Base-by-base conservation (phyloP, 2,329 filamentous ascomycete genomes). In the Microsporum canis region DNA sequence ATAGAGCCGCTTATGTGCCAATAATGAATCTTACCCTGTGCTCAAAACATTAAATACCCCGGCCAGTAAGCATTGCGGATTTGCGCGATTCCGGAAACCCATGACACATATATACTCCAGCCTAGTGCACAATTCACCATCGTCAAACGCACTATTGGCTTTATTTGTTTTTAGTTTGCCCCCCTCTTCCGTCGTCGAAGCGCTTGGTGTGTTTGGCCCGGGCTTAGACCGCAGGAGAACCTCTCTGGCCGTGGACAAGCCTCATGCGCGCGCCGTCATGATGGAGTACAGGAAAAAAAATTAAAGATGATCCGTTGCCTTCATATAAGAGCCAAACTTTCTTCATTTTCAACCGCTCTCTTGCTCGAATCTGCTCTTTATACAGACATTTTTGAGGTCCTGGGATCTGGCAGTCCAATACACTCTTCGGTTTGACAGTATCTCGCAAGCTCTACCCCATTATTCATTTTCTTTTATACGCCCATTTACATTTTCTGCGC, bases 21-120 rank as follows among this genome's bases (percentile, higher is more conserved):
- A 57, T 41, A 41, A 39, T 29, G 34, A 23, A 34, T 27, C 38
- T 41, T 14, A 57, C 38, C 17, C 55, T 39, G 17, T 43, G 23
- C 38, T 39, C 55, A 39, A 29, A 34, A 43, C 39, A 14, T 29
- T 17, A 17, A 29, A 57, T 57, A 53, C 49, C 38, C 38, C 53
- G 31, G 38, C 55, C 55, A 57, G 34, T 57, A 34, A 57, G 55
- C 34, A 34, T 57, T 43, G 55, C 38, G 41, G 55, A 57, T 57
- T 57, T 57, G 55, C 55, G 55, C 55, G 55, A 57, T 57, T 57
- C 55, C 55, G 55, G 38, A 39, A 57, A 39, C 38, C 34, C 34
- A 57, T 57, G 55, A 57, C 55, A 57, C 55, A 57, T 39, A 57
- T 57, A 39, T 57, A 43, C 55, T 43, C 33, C 33, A 57, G 55